Evolutionary conservation across 208 protist genomes (phyloP).

Genomic region (Strigomonas culicis): DNA sequence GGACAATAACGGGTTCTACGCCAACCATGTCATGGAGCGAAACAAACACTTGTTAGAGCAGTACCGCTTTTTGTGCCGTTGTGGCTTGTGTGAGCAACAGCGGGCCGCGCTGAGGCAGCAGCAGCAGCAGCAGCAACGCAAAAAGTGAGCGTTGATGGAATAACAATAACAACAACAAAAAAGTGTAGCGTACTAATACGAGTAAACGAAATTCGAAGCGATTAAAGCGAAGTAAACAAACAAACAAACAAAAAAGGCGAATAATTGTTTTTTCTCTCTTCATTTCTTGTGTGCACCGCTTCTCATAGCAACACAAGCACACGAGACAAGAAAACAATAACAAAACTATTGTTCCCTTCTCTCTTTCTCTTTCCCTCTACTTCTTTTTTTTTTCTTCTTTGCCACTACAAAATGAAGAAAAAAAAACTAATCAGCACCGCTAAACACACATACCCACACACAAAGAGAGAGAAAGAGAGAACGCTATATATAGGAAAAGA

Average conservation of each 20-base stretch:
- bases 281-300: constrained; percentile 5
- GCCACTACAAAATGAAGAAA: neutral
- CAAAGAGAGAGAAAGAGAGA: too few relatives aligned
- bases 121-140: too few relatives aligned
- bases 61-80: constrained; percentile 74
- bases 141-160: too few relatives aligned
- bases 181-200: too few relatives aligned
- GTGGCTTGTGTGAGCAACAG: constrained; percentile 37
- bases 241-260: neutral
- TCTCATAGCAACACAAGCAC: constrained; percentile 4
- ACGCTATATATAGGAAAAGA: too few relatives aligned
- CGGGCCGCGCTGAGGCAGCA: constrained; percentile 18
- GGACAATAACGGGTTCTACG: constrained; percentile 15
- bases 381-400: neutral
- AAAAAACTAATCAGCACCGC: neutral
- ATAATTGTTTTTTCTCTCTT: constrained; percentile 1
- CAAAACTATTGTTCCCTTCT: neutral
- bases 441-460: neutral
- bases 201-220: too few relatives aligned
- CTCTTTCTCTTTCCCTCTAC: neutral
- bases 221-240: neutral
- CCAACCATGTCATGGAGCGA: constrained; percentile 33
- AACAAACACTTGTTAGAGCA: constrained; percentile 47
- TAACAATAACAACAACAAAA: too few relatives aligned
- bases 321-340: constrained; percentile 1